These are phyloP conservation scores for Citrus medica DNA, from an alignment of 345 rosid species.

Conservation along the genomic window DNA sequence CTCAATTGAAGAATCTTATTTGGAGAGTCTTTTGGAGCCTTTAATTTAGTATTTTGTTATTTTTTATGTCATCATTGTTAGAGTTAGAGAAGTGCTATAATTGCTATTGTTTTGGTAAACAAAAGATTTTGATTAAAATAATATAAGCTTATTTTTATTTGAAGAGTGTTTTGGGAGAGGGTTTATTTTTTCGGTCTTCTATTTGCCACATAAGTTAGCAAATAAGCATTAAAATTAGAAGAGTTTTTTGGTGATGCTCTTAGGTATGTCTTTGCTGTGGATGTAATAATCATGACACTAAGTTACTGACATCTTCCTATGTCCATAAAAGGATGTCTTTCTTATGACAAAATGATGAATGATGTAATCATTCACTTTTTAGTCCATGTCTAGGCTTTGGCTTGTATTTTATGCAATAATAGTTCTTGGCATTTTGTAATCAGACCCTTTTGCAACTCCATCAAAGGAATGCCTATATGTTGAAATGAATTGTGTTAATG, in stretches of 20 bases:
- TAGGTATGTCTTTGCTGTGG: neutral
- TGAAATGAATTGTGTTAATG: neutral
- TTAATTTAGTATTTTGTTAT: too few species aligned
- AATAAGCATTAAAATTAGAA: too few species aligned
- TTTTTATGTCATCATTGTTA: too few species aligned
- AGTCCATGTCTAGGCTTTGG: neutral
- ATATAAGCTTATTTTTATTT: too few species aligned
- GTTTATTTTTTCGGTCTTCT: too few species aligned
- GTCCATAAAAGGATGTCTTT: neutral
- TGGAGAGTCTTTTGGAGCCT: too few species aligned
- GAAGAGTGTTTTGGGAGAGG: too few species aligned
- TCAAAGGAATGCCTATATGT: neutral
- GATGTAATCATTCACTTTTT: neutral
- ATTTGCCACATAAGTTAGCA: too few species aligned
- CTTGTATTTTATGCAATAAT: neutral
- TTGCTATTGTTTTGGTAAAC: too few species aligned
- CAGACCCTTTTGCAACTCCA: neutral
- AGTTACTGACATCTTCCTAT: neutral
- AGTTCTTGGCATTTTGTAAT: slow-evolving; percentile 1
- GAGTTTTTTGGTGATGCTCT: neutral
- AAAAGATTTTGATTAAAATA: too few species aligned
- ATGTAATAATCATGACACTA: neutral
- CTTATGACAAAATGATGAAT: neutral
- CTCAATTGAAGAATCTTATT: too few species aligned
- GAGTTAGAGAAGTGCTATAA: too few species aligned